Evolutionary conservation across 1,284 basidiomycete genomes (phyloP), one percentile per base, ranked within the genome.

Genomic region (Heliocybe sulcata): DNA sequence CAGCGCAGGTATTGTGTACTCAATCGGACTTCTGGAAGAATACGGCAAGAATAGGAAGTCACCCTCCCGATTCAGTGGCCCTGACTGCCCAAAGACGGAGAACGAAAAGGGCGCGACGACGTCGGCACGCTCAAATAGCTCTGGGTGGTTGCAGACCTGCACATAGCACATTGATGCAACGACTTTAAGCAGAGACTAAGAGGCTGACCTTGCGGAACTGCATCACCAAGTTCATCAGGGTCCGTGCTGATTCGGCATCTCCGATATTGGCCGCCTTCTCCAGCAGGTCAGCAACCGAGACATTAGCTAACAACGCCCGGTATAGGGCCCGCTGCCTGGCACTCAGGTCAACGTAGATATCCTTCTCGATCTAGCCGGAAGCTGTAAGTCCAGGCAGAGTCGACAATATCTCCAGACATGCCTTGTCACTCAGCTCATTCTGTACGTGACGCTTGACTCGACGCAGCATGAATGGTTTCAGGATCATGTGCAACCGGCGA

Each of bases 351-450:
- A 98, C 94, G 64, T 91, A 93, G 48, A 99, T 82, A 67, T 99
- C 97, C 62, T 92, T 87, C 72, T 99, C 97, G 64, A 99, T 98
- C 93, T 95, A 60, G 12, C 53, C 23, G 51, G 38, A 8, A 61
- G 23, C 23, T 35, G 31, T n/a, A 55, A 45, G 3, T 26, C 25
- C 54, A 29, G 51, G 20, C 3, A 22, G 54, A 12, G 6, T 22
- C 55, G 45, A n/a, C 9, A 52, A 33, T 45, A 57, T 27, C 54
- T 12, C 29, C 16, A 14, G 16, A 61, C 69, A 51, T 61, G 87
- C 93, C 90, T 99, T 99, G 67, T 99, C 97, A 62, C 95, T 96
- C n/a, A 99, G 82, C 72, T 99, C 97, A 68, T 99, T 99, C 72
- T 99, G 97, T 16, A 99, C 97, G 71, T 99, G 94, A 60, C 94